Evolutionary conservation across 2,329 filamentous ascomycete genomes (phyloP), one percentile per base, ranked within the genome.

Genomic region (Penicillium decumbens): DNA sequence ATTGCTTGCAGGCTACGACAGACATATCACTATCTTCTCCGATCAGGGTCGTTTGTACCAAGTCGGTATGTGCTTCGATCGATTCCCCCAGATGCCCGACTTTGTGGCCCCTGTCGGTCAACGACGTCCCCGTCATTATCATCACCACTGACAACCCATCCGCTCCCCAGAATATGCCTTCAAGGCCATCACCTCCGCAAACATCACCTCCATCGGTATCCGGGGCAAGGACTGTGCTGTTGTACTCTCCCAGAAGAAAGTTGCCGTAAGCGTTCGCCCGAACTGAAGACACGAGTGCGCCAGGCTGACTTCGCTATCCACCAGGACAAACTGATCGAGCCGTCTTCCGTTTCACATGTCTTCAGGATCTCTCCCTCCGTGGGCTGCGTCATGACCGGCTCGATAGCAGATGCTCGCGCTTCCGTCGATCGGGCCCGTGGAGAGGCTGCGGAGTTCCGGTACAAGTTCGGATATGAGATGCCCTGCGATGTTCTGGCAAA

Each of bases 391-490:
- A 96, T 98, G 85, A 98, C 93, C 43, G 93, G 93, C 45, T 96
- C 93, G 60, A 97, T 98, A 73, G 92, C 93, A 64, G 93, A 98
- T 78, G 93, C 93, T 53, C 82, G 93, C 71, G 91, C 93, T 28
- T 95, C 89, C 58, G 89, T 95, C 53, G 89, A 89, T 74, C 85
- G 93, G 66, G 93, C 93, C 57, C 87, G 93, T 76, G 88, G 89
- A 63, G 93, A 98, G 77, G 93, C 93, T 60, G 92, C 92, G 50
- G 92, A 98, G 71, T 98, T 98, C 78, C 84, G 85, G 74, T 98
- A 98, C 84, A 96, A 96, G 77, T 95, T 84, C 71, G 93, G 93
- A 66, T 98, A 98, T 75, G 93, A 98, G 80, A 98, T 98, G 93
- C 93, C 93, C 53, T 95, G 90, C 72, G 93, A 98, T 74, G 93